Evolutionary conservation across 805 yeast genomes (phyloP), one percentile per base, ranked within the genome.

Genomic region (Clavispora vitiphila): DNA sequence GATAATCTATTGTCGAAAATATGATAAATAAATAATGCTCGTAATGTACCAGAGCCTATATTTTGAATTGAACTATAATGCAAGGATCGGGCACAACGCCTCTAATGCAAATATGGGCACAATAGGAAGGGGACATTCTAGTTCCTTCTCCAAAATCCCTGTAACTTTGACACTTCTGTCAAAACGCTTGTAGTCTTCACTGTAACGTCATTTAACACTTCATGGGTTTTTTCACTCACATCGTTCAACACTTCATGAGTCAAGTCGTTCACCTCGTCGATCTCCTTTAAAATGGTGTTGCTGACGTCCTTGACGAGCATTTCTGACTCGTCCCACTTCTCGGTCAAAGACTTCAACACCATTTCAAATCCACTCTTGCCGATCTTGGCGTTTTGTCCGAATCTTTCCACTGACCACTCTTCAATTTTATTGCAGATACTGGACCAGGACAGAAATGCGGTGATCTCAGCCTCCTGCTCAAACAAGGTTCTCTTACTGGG

Each of bases 321-420:
- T 8, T 69, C 72, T 8, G 64, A 58, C 40, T 65, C 69, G 23
- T 63, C 62, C 72, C 74, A 66, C 44, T 68, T 71, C 34, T 69
- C 67, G 30, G 71, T 67, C 32, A 79, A 64, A 9, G 71, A 57
- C 42, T 76, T 60, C 42, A 91, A 69, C 2, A 93, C 97, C 2
- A 77, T 61, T 48, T 93, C 98, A 52, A 91, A 90, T 0, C 96
- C 99, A 23, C 64, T 51, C 51, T 81, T 83, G 23, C 99, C 99
- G 52, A 77, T 77, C 41, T 64, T 65, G 12, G 98, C 96, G 61
- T 91, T 91, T 59, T 86, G 93, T 35, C 81, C 79, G 62, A 91
- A 93, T 59, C 97, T 71, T 56, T 86, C 86, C 5, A 87, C 83
- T 0, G 90, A 78, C 96, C 96, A 91, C 38, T 88, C 95, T 62